Base-by-base conservation (phyloP, 2,329 filamentous ascomycete genomes). In the Fusarium redolens region DNA sequence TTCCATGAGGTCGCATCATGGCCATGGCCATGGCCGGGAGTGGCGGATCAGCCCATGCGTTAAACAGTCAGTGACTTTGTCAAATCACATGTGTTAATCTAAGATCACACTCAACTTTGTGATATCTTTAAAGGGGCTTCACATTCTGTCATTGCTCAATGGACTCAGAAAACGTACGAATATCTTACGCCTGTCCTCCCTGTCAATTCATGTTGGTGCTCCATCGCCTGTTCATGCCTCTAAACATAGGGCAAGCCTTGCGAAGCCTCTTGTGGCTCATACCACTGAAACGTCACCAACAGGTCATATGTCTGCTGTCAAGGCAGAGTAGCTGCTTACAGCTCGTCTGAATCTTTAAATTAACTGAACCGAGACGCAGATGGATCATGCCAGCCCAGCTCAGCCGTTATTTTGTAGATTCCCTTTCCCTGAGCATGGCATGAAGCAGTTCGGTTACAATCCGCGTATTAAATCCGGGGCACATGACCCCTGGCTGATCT, bases 281-380 rank as follows among this genome's bases (percentile, higher is more conserved):
- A 60, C 67, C 75, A 77, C 70, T 18, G 61, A 67, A 71, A 65
- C 75, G 75, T 77, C 75, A 77, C 65, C 69, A 75, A 73, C 75
- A 72, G 73, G 65, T 72, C 72, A 77, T 77, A 33, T 48, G 35
- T 52, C 62, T 76, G 45, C 48, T 51, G 61, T 59, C 50, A 43
- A 50, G n/a, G 30, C 44, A 58, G 47, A 45, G 41, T 38, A 43
- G 22, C 20, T 61, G 25, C 33, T 51, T 43, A 41, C 50, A 41
- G 35, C 22, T 22, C 20, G 30, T 47, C 45, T 40, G 30, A 13
- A 47, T 30, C 13, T 52, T 9, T 14, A 22, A 14, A 41, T 52
- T 28, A 41, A 37, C 48, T 48, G 25, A 37, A 68, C 33, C n/a
- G 35, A 47, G 28, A 35, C n/a, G 20, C 28, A 20, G n/a, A 35